Evolutionary conservation across 2,329 filamentous ascomycete species (phyloP), one percentile per base, ranked within the genome.

Genomic region (Cephalotrichum gorgonifer): DNA sequence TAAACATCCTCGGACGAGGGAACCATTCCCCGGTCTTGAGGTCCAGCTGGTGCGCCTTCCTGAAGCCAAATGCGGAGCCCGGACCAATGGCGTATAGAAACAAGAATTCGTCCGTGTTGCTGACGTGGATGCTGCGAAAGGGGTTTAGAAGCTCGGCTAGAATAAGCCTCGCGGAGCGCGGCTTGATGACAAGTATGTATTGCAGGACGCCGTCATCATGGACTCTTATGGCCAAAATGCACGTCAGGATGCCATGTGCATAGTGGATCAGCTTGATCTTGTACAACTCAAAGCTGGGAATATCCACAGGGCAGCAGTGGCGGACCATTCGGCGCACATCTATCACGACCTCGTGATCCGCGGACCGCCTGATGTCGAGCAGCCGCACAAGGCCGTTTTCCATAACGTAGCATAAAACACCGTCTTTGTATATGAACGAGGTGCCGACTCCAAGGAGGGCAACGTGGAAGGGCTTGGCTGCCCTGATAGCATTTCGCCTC

Each of bases 21-120:
- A 22, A 58, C 64, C 70, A 72, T n/a, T 59, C 59, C 2, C 58
- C 52, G 1, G 58, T 61, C 8, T 52, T 47, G 31, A 85, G 61
- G 52, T 75, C 60, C 52, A 75, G 75, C 3, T 76, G 75, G 27
- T 70, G 65, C 28, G 88, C 65, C 0, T 72, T 64, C 86, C 86
- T 89, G n/a, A 9, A 22, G n/a, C 9, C 6, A 7, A 6, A n/a
- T n/a, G 58, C 79, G 76, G 28, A 72, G 73, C 53, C 75, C 72
- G 0, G 76, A 78, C 55, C 80, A 73, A 2, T 66, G 0, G 79
- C 83, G 4, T 83, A 85, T 55, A 78, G 85, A 57, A 82, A 84
- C 3, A 89, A 68, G 59, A 77, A 81, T 1, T 71, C 57, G 1
- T 61, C 56, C 51, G 79, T 78, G 53, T 87, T 84, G 9, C 85